Evolutionary conservation across 2,329 filamentous ascomycete species (phyloP), one percentile per base, ranked within the genome.

Genomic region (Lecanoromycetidae sp.): DNA sequence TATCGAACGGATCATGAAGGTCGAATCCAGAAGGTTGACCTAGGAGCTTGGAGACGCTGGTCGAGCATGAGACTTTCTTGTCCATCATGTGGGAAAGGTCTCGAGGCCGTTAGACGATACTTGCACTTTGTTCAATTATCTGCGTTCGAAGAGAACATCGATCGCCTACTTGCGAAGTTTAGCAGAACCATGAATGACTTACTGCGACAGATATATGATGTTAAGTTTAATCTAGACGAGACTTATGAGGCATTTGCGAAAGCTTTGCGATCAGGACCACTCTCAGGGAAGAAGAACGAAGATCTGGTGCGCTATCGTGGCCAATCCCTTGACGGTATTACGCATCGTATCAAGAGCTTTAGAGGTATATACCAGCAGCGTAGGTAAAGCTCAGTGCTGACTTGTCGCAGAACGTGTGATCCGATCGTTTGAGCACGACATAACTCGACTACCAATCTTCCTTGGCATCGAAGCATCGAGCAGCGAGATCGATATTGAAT

Each of bases 181-280:
- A 56, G 53, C 22, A 25, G 48, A 20, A 56, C 54, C 25, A 27
- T 60, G 38, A 37, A 51, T 7, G 42, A 29, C 12, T 45, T 56
- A 32, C 44, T 53, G n/a, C 44, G 51, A 12, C 37, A 41, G 10
- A 40, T 60, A 9, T 51, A 52, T 17, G 25, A 46, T 12, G 35
- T 35, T n/a, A 53, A 52, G 19, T 36, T 42, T 9, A 26, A 43
- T 12, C 48, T 61, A 10, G 40, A 43, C 10, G 43, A 44, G 12
- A 54, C 26, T 13, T 57, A 56, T 30, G 42, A 52, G 7, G 9
- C 23, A 2, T 57, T 58, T 46, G 34, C 49, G 25, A 26, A 46
- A 1, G 48, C 52, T 5, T 54, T 60, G 22, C 47, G 54, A 27
- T 54, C 57, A 5, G 57, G 54, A 45, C 58, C 58, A 3, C 43